Base-by-base conservation (phyloP, 345 rosid genomes). In the Clausena lansium region DNA sequence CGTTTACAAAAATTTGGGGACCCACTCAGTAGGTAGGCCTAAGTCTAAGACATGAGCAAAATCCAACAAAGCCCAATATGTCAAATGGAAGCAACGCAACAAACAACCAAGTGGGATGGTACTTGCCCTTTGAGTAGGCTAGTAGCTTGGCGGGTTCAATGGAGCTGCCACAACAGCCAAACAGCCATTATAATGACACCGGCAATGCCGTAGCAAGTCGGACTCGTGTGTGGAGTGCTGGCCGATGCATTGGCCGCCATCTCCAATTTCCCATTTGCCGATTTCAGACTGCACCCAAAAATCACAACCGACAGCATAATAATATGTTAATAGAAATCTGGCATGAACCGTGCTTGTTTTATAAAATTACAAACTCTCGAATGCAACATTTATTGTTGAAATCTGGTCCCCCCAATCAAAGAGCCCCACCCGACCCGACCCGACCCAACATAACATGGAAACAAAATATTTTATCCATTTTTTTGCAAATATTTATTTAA, bases 201-300 rank as follows among this genome's bases (percentile, higher is more conserved):
- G n/a, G 41, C 45, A 19, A 41, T 68, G 41, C 61, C 74, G 6
- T 65, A 27, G 7, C 9, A 11, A 33, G 70, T 22, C 1, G 67
- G 71, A 52, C 74, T 67, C 30, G 70, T 22, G 10, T 13, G 36
- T 13, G 63, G 58, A 32, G 19, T 2, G 55, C 82, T 58, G 76
- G 79, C 77, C 4, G 88, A 76, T 73, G 72, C 60, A 3, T 77
- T 11, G 22, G 71, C 80, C 0, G 81, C 82, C 61, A 33, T 67
- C 8, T 78, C 79, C 5, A 76, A 1, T 52, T 71, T 67, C 27
- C 80, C 80, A 25, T 73, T 77, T 0, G 84, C 80, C 32, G 88
- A 72, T 83, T 86, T 86, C 39, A 78, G 3, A 80, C 89, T 88
- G 87, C 84, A 78, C 38, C 72, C 52, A 65, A 7, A 45, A 11